phyloP scores from a whole-genome alignment of 768 basidiomycete species.

The Tephrocybe sp. region DNA sequence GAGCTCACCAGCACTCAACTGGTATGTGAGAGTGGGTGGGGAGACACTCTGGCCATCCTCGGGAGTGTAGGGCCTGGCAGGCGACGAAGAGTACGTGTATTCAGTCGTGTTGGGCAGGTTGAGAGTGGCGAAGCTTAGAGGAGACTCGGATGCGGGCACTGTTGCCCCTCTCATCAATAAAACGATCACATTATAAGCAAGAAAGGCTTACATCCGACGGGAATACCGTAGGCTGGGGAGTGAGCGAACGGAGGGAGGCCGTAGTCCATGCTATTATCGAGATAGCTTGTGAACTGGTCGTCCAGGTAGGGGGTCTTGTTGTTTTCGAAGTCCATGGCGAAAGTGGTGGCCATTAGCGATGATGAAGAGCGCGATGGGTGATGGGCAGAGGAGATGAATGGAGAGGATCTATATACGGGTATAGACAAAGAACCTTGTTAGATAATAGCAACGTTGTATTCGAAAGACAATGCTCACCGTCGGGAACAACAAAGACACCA shows the following conservation, averaged over 20 bases:
- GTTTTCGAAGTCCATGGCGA: constrained; percentile 50
- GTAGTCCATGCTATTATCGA: constrained; percentile 57
- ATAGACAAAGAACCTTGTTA: constrained; percentile 21
- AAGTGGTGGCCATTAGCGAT: constrained; percentile 22
- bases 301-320: constrained; percentile 47
- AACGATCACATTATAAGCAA: constrained; percentile 15
- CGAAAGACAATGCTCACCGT: constrained; percentile 24
- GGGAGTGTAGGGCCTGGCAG: constrained; percentile 70
- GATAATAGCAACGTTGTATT: constrained; percentile 26
- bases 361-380: not conserved
- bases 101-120: constrained; percentile 51
- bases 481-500: constrained; percentile 23
- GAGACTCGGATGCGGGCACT: constrained; percentile 59
- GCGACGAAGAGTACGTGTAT: constrained; percentile 61
- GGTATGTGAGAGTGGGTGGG: constrained; percentile 68
- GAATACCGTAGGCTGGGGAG: constrained; percentile 54
- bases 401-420: constrained; percentile 20
- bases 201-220: constrained; percentile 59
- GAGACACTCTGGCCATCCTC: constrained; percentile 62
- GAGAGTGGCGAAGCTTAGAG: constrained; percentile 64
- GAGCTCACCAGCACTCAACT: constrained; percentile 66
- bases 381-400: constrained; percentile 15
- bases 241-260: constrained; percentile 68
- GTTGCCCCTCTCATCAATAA: constrained; percentile 8
- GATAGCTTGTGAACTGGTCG: constrained; percentile 43